phyloP scores from a whole-genome alignment of 106 monocot species.

The Dendrobium nobile region DNA sequence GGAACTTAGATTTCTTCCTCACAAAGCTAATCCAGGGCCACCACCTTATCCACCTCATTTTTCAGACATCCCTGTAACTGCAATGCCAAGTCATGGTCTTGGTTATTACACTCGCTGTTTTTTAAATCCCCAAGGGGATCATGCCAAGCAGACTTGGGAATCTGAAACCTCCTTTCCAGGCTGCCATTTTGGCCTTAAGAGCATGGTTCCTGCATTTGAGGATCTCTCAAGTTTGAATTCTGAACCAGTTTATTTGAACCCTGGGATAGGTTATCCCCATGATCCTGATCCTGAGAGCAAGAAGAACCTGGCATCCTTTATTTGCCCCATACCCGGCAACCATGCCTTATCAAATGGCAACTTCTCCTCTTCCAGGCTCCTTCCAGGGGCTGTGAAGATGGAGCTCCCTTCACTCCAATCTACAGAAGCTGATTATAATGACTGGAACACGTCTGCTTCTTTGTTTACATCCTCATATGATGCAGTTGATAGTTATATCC shows the following conservation, averaged over 20 bases:
- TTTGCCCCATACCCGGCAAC: slow-evolving; percentile 15
- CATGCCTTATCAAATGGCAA: slow-evolving; percentile 34
- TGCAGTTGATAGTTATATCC: slow-evolving; percentile 3
- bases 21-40: not conserved
- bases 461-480: not conserved
- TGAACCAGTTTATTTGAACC: slow-evolving; percentile 1
- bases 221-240: slow-evolving; percentile 3
- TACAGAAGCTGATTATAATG: slow-evolving; percentile 12
- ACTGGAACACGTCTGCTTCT: too few relatives aligned
- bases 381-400: slow-evolving; percentile 25
- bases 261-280: slow-evolving; percentile 15
- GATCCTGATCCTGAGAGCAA: slow-evolving; percentile 29
- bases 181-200: not conserved
- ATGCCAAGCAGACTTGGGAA: slow-evolving; percentile 11
- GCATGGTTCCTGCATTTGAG: slow-evolving; percentile 14
- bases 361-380: slow-evolving; percentile 39
- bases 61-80: slow-evolving; percentile 17
- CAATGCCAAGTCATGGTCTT: slow-evolving; percentile 12
- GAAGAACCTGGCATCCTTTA: slow-evolving; percentile 11
- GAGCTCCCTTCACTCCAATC: slow-evolving; percentile 93
- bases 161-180: slow-evolving; percentile 21
- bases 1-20: not conserved
- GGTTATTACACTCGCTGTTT: slow-evolving; percentile 20
- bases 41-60: not conserved
- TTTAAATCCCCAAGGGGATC: slow-evolving; percentile 12